Conservation (phyloP, 2,329 filamentous ascomycete species). For the Fusarium euwallaceae region DNA sequence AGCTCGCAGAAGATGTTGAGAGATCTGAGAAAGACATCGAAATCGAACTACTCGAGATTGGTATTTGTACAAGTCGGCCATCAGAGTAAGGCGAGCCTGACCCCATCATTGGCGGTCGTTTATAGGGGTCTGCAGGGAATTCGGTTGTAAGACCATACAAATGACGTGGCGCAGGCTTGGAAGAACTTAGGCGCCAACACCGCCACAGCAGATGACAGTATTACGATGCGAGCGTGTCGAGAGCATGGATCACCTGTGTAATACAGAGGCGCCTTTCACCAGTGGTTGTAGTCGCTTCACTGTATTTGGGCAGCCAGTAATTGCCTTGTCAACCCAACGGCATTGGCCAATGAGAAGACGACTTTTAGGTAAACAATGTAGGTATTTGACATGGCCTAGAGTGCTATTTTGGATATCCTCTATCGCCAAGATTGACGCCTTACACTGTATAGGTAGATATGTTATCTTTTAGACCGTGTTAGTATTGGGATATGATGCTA, state of each 20-base stretch:
- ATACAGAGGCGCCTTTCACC: not conserved
- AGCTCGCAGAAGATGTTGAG: not conserved
- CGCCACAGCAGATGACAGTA: not conserved
- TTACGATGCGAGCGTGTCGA: not conserved
- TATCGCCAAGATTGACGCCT: no score
- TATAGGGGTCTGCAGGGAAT: not conserved
- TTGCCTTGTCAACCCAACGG: not conserved
- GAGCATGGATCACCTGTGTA: not conserved
- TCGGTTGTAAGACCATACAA: not conserved
- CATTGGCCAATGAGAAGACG: not conserved
- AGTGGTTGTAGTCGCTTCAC: not conserved
- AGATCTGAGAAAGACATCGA: not conserved
- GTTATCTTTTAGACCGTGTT: no score
- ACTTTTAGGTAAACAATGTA: not conserved
- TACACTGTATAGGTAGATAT: no score
- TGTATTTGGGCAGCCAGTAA: not conserved
- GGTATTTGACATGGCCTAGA: no score
- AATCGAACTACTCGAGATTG: not conserved
- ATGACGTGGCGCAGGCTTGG: not conserved
- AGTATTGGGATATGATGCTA: no score
- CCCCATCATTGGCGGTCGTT: not conserved
- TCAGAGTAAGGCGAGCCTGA: not conserved
- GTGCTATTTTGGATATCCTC: no score
- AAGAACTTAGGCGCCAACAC: not conserved
- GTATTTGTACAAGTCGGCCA: not conserved